Base-by-base conservation (phyloP, 805 yeast species). In the Metschnikowia corniflorae region DNA sequence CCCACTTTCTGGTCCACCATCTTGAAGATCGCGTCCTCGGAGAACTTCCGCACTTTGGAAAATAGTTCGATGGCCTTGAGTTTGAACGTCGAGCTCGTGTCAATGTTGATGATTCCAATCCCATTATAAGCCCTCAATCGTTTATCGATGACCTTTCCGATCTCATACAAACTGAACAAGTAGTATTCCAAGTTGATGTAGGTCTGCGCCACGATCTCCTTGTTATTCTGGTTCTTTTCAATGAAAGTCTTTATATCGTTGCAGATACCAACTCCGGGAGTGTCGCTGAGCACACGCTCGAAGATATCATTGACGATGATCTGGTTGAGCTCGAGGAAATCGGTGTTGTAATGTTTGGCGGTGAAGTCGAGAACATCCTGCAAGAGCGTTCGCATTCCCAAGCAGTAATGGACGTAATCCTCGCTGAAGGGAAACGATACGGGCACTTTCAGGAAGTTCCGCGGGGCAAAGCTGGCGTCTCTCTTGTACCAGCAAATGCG, bases 161-260 rank as follows among this genome's bases (percentile, higher is more conserved):
- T 70, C 55, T 83, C 88, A 35, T 69, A 68, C 7, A 89, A 75
- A 38, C 95, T 86, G 49, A 71, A 78, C 27, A 85, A 71, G 57
- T 89, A 91, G 57, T 85, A 86, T 55, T 91, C 96, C 51, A 91
- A 65, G 57, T 93, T 88, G 40, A 93, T 82, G 47, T 86, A 70
- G 47, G 86, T 86, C 64, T 93, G 97, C 0, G 96, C 82, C 18
- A 87, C 75, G 47, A 87, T 89, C 59, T 91, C 97, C 54, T 95
- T 85, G 44, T 88, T 84, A 9, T 82, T 76, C 2, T 88, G 73
- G 47, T 77, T 73, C 32, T 83, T 71, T 42, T 79, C 78, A 10
- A 72, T 70, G 39, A 75, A 71, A 31, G 85, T 75, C 42, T 80
- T 77, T 26, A 68, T 59, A 42, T 65, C 72, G 40, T 68, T 68